phyloP scores from a whole-genome alignment of 768 basidiomycete species.

The Cubamyces sp. region DNA sequence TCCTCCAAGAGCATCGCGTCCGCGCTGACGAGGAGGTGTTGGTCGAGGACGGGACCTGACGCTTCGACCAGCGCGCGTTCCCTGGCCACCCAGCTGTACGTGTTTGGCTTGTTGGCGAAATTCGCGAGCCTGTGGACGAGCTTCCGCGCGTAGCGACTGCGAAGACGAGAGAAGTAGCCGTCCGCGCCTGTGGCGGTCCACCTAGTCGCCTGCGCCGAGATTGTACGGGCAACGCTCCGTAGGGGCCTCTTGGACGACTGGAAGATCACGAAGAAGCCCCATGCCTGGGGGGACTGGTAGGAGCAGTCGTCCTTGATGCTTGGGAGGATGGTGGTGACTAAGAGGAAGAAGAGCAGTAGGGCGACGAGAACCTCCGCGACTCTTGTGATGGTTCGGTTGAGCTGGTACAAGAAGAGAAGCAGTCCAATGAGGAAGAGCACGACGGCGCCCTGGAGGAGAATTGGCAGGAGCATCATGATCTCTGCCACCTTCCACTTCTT shows the following conservation, averaged over 20 bases:
- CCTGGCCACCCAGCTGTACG: conserved; percentile 20
- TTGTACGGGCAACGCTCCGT: conserved; percentile 9
- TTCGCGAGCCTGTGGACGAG: conserved; percentile 10
- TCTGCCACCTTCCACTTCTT: conserved; percentile 30
- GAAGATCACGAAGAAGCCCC: conserved; percentile 24
- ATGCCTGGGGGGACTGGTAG: conserved; percentile 28
- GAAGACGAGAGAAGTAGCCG: conserved; percentile 7
- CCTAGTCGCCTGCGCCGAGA: conserved; percentile 2
- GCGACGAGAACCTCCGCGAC: conserved; percentile 18
- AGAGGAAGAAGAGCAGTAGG: conserved; percentile 22
- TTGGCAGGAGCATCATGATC: conserved; percentile 30
- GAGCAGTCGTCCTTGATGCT: conserved; percentile 24
- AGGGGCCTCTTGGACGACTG: conserved; percentile 15
- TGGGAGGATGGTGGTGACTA: conserved; percentile 27
- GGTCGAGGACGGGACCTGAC: conserved; percentile 15
- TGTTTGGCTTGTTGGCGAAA: conserved; percentile 23
- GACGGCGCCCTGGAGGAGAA: conserved; percentile 24
- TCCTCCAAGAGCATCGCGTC: conserved; percentile 21
- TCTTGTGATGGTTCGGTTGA: conserved; percentile 16
- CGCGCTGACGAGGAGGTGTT: conserved; percentile 18
- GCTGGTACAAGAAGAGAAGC: conserved; percentile 25
- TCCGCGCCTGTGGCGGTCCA: conserved; percentile 1
- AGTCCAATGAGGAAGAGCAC: conserved; percentile 31
- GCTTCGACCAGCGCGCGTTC: conserved; percentile 16
- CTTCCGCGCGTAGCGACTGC: conserved; percentile 2